Percentiles rank a stretch among this genome's conserved stretches.
Evolutionary conservation across 2,329 filamentous ascomycete genomes (phyloP).

Genomic region (Juglanconis juglandina): DNA sequence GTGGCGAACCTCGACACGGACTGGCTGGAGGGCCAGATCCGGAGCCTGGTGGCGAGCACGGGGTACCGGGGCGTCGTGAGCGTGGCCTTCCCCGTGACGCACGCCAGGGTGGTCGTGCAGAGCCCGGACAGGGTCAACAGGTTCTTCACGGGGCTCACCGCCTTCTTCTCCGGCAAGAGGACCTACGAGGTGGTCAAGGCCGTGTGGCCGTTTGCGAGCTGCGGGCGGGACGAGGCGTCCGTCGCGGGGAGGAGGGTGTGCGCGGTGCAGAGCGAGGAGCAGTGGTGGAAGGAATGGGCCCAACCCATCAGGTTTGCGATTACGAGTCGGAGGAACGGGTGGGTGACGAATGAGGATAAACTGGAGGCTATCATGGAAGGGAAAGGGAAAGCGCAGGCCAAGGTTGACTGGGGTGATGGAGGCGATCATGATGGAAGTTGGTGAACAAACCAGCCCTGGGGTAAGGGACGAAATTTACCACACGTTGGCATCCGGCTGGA

Average conservation of each 20-base stretch:
- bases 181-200: slow-evolving; percentile 54
- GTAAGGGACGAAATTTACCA: neutral
- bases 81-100: slow-evolving; percentile 48
- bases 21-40: slow-evolving; percentile 53
- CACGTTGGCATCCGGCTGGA: too few relatives aligned
- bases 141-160: slow-evolving; percentile 50
- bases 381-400: slow-evolving; percentile 32
- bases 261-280: slow-evolving; percentile 53
- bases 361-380: slow-evolving; percentile 52
- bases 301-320: slow-evolving; percentile 41
- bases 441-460: neutral
- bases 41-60: slow-evolving; percentile 46
- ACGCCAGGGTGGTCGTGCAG: slow-evolving; percentile 46
- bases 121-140: slow-evolving; percentile 51
- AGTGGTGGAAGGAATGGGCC: slow-evolving; percentile 53
- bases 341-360: slow-evolving; percentile 52
- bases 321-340: slow-evolving; percentile 35
- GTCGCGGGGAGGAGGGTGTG: slow-evolving; percentile 31
- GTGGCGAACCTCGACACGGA: slow-evolving; percentile 53
- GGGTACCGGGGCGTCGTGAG: slow-evolving; percentile 48
- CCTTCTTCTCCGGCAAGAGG: slow-evolving; percentile 49
- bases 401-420: slow-evolving; percentile 40
- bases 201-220: slow-evolving; percentile 56
- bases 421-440: neutral
- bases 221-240: slow-evolving; percentile 36